A percentile compares a stretch with the other conserved stretches of the same genome.
Conservation (phyloP, 139 green algal genomes). For the Desmodesmus armatus region DNA sequence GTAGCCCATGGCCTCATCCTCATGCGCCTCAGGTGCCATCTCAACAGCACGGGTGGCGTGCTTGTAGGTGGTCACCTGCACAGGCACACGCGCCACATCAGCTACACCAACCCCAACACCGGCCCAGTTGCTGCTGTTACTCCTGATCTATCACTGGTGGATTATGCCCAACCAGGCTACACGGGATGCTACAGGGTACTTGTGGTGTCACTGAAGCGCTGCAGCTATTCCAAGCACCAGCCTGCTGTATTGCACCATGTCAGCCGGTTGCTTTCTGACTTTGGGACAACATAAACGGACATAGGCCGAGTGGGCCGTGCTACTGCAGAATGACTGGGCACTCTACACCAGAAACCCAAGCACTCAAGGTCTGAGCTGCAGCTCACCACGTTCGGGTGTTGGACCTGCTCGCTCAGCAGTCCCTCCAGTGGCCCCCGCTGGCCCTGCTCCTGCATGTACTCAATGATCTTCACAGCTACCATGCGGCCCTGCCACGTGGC, state of each 20-base stretch:
- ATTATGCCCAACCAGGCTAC: no score
- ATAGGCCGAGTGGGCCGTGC: no score
- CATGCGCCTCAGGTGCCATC: background rate
- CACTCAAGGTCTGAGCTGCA: background rate
- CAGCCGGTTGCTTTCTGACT: no score
- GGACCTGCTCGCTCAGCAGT: constrained; percentile 47
- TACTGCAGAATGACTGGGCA: no score
- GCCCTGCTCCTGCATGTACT: constrained; percentile 49
- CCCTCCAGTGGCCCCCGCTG: constrained; percentile 49
- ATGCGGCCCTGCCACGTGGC: constrained; percentile 74
- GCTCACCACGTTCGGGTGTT: constrained; percentile 65
- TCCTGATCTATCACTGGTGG: no score
- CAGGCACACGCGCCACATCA: background rate
- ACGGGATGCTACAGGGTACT: no score
- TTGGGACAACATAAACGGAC: no score
- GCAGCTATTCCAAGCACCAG: no score
- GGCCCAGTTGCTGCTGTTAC: no score
- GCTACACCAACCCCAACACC: background rate
- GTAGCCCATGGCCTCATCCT: background rate
- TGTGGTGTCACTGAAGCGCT: no score
- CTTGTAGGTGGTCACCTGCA: constrained; percentile 65
- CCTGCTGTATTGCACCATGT: no score
- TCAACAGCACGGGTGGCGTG: constrained; percentile 42
- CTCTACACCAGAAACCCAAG: no score
- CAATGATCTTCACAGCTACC: constrained; percentile 87